phyloP scores from a whole-genome alignment of 2,329 filamentous ascomycete genomes.

The Sporothrix protearum region DNA sequence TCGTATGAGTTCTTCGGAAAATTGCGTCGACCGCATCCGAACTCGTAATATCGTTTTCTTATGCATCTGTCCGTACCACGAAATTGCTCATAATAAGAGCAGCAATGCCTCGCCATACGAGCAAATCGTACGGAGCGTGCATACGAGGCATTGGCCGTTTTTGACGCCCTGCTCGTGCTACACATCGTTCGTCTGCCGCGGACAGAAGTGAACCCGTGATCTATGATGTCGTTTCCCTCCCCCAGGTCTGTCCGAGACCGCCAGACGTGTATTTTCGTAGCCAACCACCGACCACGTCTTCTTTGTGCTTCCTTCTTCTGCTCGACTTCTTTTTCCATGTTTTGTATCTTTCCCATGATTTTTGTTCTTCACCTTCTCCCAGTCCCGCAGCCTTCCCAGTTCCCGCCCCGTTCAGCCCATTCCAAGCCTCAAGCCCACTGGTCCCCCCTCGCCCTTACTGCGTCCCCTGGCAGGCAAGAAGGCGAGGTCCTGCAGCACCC shows the following conservation, averaged over 20 bases:
- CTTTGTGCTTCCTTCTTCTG: background rate
- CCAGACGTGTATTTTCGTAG: background rate
- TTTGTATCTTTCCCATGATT: background rate
- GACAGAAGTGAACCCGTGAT: background rate
- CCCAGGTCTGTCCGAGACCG: background rate
- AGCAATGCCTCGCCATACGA: background rate
- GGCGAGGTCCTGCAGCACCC: background rate
- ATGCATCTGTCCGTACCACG: background rate
- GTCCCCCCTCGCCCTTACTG: background rate
- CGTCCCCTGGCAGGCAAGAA: constrained; percentile 20
- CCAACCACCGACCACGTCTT: background rate
- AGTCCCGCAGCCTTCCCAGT: background rate
- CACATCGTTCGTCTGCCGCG: background rate
- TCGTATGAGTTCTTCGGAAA: background rate
- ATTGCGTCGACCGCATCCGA: background rate
- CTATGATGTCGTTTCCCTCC: background rate
- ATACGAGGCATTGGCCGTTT: background rate
- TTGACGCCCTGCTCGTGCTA: constrained; percentile 5
- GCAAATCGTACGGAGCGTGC: background rate
- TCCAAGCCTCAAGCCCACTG: background rate
- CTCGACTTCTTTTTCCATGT: background rate
- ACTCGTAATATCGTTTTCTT: background rate
- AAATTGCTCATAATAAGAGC: background rate
- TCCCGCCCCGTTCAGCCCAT: background rate
- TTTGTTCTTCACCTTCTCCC: background rate